A percentile compares a stretch with the other conserved stretches of the same genome.
These are phyloP conservation scores for Aspergillus nidulans DNA, from an alignment of 495 filamentous ascomycete species.

Conservation along the genomic window DNA sequence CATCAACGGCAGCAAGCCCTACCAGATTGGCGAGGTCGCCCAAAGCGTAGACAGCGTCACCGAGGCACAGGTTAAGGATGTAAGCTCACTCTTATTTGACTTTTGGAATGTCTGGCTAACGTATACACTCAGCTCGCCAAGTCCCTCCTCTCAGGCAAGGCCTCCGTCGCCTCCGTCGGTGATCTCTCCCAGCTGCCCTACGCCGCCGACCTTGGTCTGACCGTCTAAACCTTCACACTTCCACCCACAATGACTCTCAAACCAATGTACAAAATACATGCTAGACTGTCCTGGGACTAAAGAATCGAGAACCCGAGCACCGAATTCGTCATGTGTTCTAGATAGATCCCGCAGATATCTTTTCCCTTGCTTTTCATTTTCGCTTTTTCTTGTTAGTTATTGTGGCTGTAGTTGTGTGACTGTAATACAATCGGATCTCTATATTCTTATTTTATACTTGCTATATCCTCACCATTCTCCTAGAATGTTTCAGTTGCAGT, in stretches of 20 bases:
- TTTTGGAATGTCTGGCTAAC: background rate
- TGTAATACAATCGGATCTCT: constrained; percentile 45
- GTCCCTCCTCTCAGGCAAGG: constrained; percentile 79
- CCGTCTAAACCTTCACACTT: constrained; percentile 58
- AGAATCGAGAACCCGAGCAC: background rate
- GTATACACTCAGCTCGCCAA: constrained; percentile 62
- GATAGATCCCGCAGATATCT: constrained; percentile 16
- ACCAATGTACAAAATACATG: constrained; percentile 41
- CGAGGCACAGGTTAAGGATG: constrained; percentile 78
- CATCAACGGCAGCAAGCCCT: constrained; percentile 73
- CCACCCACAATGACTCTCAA: constrained; percentile 1
- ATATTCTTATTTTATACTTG: constrained; percentile 12
- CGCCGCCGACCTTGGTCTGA: constrained; percentile 89
- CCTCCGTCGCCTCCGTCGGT: constrained; percentile 79
- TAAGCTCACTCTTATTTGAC: constrained; percentile 44
- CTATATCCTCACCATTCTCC: constrained; percentile 1
- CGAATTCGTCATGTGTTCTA: constrained; percentile 5
- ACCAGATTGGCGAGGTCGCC: constrained; percentile 78
- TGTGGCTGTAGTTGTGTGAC: constrained; percentile 42
- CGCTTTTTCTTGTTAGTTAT: constrained; percentile 32
- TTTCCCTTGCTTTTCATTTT: constrained; percentile 14
- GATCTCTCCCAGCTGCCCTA: constrained; percentile 86
- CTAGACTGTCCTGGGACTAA: constrained; percentile 36
- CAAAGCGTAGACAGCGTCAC: constrained; percentile 77
- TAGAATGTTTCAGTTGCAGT: too few relatives aligned